phyloP scores from a whole-genome alignment of 2,329 filamentous ascomycete species.

The Fulvia fulva region DNA sequence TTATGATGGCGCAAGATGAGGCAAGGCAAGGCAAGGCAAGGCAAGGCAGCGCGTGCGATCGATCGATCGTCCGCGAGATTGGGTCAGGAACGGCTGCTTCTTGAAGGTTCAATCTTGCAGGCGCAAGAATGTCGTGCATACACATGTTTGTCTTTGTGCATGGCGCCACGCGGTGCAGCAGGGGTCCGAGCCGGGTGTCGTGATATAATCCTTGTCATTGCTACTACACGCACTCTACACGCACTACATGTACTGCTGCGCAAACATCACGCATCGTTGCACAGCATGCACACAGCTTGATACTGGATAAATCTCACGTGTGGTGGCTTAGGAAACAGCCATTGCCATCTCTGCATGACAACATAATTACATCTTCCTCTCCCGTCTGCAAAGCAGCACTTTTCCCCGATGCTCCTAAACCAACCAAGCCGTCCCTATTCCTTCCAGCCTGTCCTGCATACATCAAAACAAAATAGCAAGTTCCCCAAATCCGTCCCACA shows the following conservation, averaged over 20 bases:
- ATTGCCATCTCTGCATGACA: slow-evolving; percentile 12
- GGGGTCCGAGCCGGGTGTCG: background rate
- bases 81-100: background rate
- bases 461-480: background rate
- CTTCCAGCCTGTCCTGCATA: background rate
- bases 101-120: background rate
- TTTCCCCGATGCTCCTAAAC: background rate
- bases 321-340: slow-evolving; percentile 11
- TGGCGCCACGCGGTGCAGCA: background rate
- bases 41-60: no score
- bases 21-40: background rate
- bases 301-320: background rate
- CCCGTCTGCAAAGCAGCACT: slow-evolving; percentile 2
- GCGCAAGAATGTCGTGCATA: background rate
- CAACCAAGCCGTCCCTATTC: background rate
- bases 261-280: background rate
- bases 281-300: background rate
- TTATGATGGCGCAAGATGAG: background rate
- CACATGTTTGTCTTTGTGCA: background rate
- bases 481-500: background rate
- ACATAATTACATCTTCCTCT: slow-evolving; percentile 1
- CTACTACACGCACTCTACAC: no score
- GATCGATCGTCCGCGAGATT: background rate
- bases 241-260: no score
- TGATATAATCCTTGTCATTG: background rate